Conservation (phyloP, 805 yeast genomes). For the Candida insectorum region DNA sequence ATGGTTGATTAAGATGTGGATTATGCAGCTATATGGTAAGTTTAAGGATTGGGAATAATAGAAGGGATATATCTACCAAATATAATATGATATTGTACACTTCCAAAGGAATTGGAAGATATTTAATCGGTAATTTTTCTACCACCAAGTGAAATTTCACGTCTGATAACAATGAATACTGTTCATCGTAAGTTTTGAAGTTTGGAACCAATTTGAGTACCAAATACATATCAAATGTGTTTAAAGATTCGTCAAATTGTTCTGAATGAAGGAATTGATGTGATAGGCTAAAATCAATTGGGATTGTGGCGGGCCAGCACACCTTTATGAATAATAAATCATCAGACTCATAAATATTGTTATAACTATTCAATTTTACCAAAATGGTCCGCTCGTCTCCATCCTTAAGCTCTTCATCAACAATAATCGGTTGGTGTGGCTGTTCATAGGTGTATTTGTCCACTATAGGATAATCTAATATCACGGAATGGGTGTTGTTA, state of each 20-base stretch:
- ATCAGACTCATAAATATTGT: constrained; percentile 20
- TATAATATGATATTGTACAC: constrained; percentile 24
- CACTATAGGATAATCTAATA: constrained; percentile 23
- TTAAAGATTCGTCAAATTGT: constrained; percentile 6
- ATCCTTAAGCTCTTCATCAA: constrained; percentile 3
- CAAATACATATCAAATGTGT: constrained; percentile 21
- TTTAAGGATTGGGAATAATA: constrained; percentile 3
- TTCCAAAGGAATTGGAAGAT: constrained; percentile 33
- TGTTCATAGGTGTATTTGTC: constrained; percentile 2
- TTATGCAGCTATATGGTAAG: background rate
- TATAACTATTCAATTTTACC: constrained; percentile 34
- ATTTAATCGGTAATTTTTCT: constrained; percentile 21
- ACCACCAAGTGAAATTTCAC: constrained; percentile 22
- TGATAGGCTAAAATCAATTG: constrained; percentile 20
- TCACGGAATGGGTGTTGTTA: constrained; percentile 19
- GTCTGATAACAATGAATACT: constrained; percentile 11
- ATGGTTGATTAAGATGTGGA: no score
- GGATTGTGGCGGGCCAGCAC: constrained; percentile 36
- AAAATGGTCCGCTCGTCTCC: constrained; percentile 13
- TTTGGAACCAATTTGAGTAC: constrained; percentile 18
- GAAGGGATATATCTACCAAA: constrained; percentile 21
- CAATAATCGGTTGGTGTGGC: background rate
- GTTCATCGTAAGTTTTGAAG: constrained; percentile 17
- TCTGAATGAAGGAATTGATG: constrained; percentile 20
- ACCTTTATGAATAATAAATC: constrained; percentile 26